Base-by-base conservation (phyloP, 2,329 filamentous ascomycete species). In the Venturia aucupariae region DNA sequence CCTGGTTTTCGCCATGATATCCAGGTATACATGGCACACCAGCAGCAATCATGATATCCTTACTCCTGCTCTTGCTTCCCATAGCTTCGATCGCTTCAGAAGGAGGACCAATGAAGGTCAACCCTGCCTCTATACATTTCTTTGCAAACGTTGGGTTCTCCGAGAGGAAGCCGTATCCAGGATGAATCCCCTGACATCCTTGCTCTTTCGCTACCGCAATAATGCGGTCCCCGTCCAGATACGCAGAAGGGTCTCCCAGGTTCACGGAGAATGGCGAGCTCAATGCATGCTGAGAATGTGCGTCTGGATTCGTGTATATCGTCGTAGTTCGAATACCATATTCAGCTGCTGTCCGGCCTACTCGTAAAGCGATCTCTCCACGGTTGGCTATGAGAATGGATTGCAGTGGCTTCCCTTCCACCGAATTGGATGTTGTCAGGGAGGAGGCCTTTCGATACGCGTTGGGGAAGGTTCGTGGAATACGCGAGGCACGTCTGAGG, bases 301-400 rank as follows among this genome's bases (percentile, higher is more conserved):
- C 87, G 75, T 99, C 94, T 46, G 93, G 90, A 69, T 96, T 90
- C 8, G 94, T 99, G 77, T 96, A 99, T 66, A 99, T 84, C 0
- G 93, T 97, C 0, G 93, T 97, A 22, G 93, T 96, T 67, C 87
- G 86, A 72, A 99, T 96, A 65, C 94, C 93, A 73, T 96, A 89
- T 68, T 89, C 86, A 61, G 90, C 83, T 41, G 94, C 94, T 27
- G 94, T 99, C 69, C 87, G 86, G 69, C 92, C 89, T 69, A 99
- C 94, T 69, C 94, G 90, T 74, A 99, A 82, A 61, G 94, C 94
- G 70, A 99, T 99, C 77, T 99, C 94, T 70, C 94, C 94, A 70
- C 94, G 88, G 75, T 99, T 99, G 63, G 94, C 94, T 73, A 99
- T 97, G 30, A 99, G 83, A 51, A 97, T 89, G 10, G 92, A 96